Base-by-base conservation (phyloP, 352 stramenopile species). In the Halophytophthora polymorphica region DNA sequence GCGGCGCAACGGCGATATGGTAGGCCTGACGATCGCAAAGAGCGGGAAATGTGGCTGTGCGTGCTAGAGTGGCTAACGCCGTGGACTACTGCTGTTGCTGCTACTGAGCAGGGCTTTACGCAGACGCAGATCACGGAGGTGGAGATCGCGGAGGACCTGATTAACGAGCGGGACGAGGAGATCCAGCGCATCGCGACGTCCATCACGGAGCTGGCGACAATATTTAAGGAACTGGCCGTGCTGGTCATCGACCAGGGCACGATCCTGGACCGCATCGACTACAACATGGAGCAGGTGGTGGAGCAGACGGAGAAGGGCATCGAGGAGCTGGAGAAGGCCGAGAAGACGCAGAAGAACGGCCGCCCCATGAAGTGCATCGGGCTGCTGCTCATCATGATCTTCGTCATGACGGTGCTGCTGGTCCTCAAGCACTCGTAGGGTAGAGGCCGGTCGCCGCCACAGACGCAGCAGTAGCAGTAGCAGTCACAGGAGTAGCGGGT, bases 221-320 rank as follows among this genome's bases (percentile, higher is more conserved):
- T 99, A 71, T 99, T 99, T 85, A 99, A 99, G 70, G 98, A 99
- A 73, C 76, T 99, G 10, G 96, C 96, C 0, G 96, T 99, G 42
- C 83, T 99, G 29, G 98, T 99, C 15, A 99, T 99, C 75, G 98
- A 99, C 73, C 97, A 99, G 71, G 97, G 97, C 51, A 99, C 98
- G 19, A 99, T 99, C 53, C 79, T 99, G 15, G 98, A 99, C 79
- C 91, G 98, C 28, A 99, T 99, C 71, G 98, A 99, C 78, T 99
- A 99, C 79, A 99, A 99, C 72, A 99, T 99, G 97, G 97, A 99
- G 68, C 93, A 99, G 50, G 97, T 99, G 33, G 96, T 99, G 23
- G 96, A 99, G 78, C 95, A 98, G 71, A 99, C 96, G 6, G 96
- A 99, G 63, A 97, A 98, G 53, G 98, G 97, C 40, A 93, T 99